phyloP scores from a whole-genome alignment of 2,329 filamentous ascomycete species.

The Ophiostoma sp. region DNA sequence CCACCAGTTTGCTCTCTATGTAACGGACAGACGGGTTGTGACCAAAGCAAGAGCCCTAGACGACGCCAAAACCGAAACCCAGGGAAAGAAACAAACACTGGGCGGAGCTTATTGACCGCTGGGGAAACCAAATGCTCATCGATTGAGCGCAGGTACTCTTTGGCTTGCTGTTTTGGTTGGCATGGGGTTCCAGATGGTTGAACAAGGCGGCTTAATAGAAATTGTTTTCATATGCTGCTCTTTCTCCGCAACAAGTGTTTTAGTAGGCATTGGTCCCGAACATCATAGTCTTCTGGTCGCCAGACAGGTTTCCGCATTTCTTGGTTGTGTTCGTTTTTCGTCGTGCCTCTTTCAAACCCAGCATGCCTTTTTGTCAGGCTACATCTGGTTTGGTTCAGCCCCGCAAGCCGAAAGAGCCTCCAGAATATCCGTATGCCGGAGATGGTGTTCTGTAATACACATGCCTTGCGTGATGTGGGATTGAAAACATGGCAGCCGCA shows the following conservation, averaged over 20 bases:
- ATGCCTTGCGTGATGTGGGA: conserved; percentile 34
- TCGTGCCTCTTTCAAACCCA: not conserved
- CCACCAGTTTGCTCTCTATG: not conserved
- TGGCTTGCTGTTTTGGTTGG: not conserved
- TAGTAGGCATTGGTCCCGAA: conserved; percentile 27
- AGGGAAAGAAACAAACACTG: not conserved
- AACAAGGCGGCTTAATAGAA: conserved; percentile 7
- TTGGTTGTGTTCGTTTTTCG: conserved; percentile 3
- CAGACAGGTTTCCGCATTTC: not conserved
- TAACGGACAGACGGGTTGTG: not conserved
- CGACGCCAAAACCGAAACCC: not conserved
- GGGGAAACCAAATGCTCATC: not conserved
- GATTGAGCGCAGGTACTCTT: not conserved
- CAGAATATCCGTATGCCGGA: not conserved
- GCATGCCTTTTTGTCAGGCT: not conserved
- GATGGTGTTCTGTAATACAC: conserved; percentile 32
- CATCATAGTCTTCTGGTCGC: conserved; percentile 20
- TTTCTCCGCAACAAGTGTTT: conserved; percentile 27
- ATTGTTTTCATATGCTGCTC: conserved; percentile 10
- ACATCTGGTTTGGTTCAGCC: conserved; percentile 19
- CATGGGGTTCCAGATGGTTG: not conserved
- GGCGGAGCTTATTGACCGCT: not conserved
- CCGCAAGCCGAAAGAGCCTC: not conserved
- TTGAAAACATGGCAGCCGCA: conserved; percentile 1
- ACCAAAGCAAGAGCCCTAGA: not conserved